phyloP scores from a whole-genome alignment of 2,329 filamentous ascomycete species.

The Phymatotrichopsis omnivora region DNA sequence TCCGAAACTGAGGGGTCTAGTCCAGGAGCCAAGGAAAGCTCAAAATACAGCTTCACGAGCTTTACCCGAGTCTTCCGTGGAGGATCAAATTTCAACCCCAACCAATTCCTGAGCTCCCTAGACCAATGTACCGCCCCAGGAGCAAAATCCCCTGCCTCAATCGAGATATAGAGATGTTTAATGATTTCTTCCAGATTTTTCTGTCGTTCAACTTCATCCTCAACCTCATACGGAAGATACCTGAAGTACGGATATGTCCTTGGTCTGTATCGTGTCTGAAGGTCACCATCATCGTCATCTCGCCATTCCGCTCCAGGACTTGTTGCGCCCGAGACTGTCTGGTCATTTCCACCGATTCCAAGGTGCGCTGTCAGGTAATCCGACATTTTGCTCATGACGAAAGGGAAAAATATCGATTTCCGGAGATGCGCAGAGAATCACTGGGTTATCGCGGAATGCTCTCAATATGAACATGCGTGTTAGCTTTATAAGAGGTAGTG shows the following conservation, averaged over 20 bases:
- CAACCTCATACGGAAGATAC: slow-evolving; percentile 79
- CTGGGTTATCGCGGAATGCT: no score
- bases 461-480: no score
- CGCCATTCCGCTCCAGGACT: slow-evolving; percentile 41
- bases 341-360: slow-evolving; percentile 25
- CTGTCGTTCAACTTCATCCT: slow-evolving; percentile 68
- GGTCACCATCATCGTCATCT: slow-evolving; percentile 41
- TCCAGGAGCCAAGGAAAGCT: slow-evolving; percentile 80
- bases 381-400: slow-evolving; percentile 27
- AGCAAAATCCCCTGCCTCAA: slow-evolving; percentile 87
- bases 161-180: slow-evolving; percentile 82
- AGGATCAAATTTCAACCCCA: slow-evolving; percentile 95
- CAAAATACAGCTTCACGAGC: slow-evolving; percentile 86
- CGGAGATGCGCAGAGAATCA: no score
- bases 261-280: slow-evolving; percentile 60
- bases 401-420: slow-evolving; percentile 6
- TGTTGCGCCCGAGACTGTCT: slow-evolving; percentile 34
- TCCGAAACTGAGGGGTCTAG: slow-evolving; percentile 73
- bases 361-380: slow-evolving; percentile 27
- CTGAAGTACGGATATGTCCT: slow-evolving; percentile 89
- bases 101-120: slow-evolving; percentile 86
- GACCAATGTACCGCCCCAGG: slow-evolving; percentile 96
- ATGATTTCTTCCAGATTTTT: slow-evolving; percentile 75
- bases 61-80: slow-evolving; percentile 71
- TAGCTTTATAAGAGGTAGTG: no score